Conservation (phyloP, 495 filamentous ascomycete genomes). For the Melanomma pulvis-pyrius region DNA sequence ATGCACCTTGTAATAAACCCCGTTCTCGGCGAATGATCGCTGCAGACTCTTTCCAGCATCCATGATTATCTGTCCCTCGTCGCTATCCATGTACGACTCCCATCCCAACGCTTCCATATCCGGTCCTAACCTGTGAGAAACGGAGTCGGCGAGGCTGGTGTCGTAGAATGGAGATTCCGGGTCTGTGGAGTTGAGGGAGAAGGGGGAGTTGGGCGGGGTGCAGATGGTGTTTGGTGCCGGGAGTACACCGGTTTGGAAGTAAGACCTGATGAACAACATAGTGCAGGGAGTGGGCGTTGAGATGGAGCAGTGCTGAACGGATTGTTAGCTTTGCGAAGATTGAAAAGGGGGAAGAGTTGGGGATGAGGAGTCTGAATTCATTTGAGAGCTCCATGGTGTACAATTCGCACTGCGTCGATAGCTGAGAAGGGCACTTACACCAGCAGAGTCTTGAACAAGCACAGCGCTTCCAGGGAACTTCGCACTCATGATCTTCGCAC, state of each 20-base stretch:
- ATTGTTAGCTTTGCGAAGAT: not conserved
- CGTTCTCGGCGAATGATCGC: too few relatives aligned
- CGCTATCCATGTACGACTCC: not conserved
- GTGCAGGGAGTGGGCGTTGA: conserved; percentile 40
- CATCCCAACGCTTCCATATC: not conserved
- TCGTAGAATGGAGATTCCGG: conserved; percentile 24
- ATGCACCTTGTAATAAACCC: too few relatives aligned
- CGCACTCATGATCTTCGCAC: conserved; percentile 53
- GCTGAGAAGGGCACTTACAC: conserved; percentile 41
- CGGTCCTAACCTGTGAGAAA: too few relatives aligned
- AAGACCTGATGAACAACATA: conserved; percentile 29
- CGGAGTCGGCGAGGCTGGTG: not conserved
- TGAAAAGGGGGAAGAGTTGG: not conserved
- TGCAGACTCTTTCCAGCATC: not conserved
- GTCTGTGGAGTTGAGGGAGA: conserved; percentile 26
- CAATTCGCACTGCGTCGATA: too few relatives aligned
- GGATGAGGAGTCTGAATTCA: not conserved
- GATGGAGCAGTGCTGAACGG: conserved; percentile 39
- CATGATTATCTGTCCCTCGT: not conserved
- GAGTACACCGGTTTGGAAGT: conserved; percentile 43
- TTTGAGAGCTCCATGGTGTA: too few relatives aligned
- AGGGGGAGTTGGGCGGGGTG: conserved; percentile 15
- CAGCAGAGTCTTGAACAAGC: conserved; percentile 59
- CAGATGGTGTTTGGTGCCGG: conserved; percentile 38
- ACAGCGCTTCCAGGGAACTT: conserved; percentile 56